These are phyloP conservation scores for Vitis amurensis DNA, from an alignment of 164 flowering plant genomes.

Conservation along the genomic window DNA sequence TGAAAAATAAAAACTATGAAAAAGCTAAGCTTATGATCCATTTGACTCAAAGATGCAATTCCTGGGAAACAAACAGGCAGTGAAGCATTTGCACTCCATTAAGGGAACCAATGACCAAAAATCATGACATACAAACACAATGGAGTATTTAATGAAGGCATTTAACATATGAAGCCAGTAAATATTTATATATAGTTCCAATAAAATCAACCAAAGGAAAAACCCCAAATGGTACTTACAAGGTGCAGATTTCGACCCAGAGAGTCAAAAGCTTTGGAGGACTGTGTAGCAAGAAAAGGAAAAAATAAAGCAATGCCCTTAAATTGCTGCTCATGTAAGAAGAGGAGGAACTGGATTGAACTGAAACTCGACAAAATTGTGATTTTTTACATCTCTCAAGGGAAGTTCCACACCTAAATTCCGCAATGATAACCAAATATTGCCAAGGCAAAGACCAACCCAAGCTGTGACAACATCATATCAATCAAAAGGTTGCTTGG, in stretches of 20 bases:
- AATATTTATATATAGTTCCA: background rate
- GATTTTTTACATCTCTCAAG: conserved; percentile 4
- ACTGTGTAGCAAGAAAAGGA: background rate
- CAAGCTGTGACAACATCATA: conserved; percentile 4
- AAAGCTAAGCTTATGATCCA: background rate
- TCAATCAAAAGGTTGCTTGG: conserved; percentile 34
- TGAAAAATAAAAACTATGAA: no score
- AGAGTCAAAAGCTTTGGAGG: background rate
- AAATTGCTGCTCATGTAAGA: background rate
- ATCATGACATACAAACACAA: conserved; percentile 7
- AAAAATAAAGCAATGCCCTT: background rate
- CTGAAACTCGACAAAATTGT: conserved; percentile 15
- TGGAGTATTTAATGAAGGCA: conserved; percentile 4
- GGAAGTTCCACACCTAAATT: conserved; percentile 7
- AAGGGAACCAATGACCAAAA: conserved; percentile 7
- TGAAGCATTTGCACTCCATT: conserved; percentile 6
- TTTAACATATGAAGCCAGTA: background rate
- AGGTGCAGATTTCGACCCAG: background rate
- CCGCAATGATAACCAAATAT: conserved; percentile 18
- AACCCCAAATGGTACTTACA: conserved; percentile 12
- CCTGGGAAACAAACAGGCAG: background rate
- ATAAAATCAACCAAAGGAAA: background rate
- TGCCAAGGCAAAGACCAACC: background rate
- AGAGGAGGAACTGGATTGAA: background rate
- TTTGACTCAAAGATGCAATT: background rate